phyloP scores from a whole-genome alignment of 2,329 filamentous ascomycete species.

The Ophiostoma triangulosporum region DNA sequence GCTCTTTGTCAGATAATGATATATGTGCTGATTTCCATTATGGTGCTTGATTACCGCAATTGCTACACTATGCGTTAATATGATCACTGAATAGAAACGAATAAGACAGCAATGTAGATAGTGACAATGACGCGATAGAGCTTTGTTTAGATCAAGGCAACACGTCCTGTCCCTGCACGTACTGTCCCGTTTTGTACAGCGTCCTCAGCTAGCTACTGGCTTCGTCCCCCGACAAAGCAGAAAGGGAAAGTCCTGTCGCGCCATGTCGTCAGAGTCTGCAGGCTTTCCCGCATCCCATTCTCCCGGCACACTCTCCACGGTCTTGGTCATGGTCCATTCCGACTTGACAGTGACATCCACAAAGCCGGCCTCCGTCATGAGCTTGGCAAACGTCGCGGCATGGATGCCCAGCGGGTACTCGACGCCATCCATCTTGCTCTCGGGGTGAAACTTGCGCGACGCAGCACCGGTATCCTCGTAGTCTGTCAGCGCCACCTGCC shows the following conservation, averaged over 20 bases:
- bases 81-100: no score
- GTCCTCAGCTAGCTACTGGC: not conserved
- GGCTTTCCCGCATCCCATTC: constrained; percentile 25
- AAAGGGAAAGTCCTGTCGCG: constrained; percentile 25
- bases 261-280: constrained; percentile 14
- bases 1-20: no score
- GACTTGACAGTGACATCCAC: constrained; percentile 31
- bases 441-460: constrained; percentile 37
- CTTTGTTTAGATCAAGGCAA: no score
- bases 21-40: no score
- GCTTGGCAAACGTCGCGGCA: constrained; percentile 24
- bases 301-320: constrained; percentile 32
- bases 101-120: no score
- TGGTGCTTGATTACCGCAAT: no score
- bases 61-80: no score
- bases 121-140: no score
- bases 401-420: constrained; percentile 37
- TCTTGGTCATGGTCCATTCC: constrained; percentile 36
- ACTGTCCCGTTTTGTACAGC: no score
- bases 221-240: constrained; percentile 24
- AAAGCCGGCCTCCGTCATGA: constrained; percentile 35
- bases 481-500: constrained; percentile 38
- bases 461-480: constrained; percentile 42
- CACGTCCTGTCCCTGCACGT: no score
- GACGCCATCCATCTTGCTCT: constrained; percentile 37